phyloP scores from a whole-genome alignment of 371 early-diverging fungal species.

The Zychaea mexicana region DNA sequence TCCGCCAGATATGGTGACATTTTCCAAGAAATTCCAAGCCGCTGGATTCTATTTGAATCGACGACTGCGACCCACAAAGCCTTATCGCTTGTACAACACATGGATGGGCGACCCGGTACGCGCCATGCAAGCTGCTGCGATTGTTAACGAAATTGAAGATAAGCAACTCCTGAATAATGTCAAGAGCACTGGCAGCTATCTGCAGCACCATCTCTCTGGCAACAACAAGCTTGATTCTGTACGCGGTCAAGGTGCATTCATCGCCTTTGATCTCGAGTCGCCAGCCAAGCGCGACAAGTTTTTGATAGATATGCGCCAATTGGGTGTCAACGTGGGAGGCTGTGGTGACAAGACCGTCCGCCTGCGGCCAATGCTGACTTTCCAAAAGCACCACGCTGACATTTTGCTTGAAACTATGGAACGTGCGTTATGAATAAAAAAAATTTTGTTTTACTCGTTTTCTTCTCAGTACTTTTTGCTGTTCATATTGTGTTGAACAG shows the following conservation, averaged over 20 bases:
- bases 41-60: slow-evolving; percentile 69
- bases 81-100: slow-evolving; percentile 75
- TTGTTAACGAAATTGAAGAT: slow-evolving; percentile 59
- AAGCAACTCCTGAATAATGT: slow-evolving; percentile 60
- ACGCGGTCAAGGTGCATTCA: slow-evolving; percentile 70
- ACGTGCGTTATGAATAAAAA: slow-evolving; percentile 10
- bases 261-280: slow-evolving; percentile 71
- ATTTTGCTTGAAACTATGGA: slow-evolving; percentile 66
- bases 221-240: slow-evolving; percentile 35
- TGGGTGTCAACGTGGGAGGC: slow-evolving; percentile 75
- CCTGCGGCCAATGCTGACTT: slow-evolving; percentile 73
- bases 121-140: slow-evolving; percentile 67
- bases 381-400: slow-evolving; percentile 74
- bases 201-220: slow-evolving; percentile 43
- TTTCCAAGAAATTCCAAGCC: slow-evolving; percentile 80
- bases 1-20: slow-evolving; percentile 78
- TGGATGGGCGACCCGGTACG: slow-evolving; percentile 80
- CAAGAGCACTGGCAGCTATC: slow-evolving; percentile 56
- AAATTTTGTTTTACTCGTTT: background rate
- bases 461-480: background rate
- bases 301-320: slow-evolving; percentile 56
- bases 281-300: slow-evolving; percentile 53
- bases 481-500: no score
- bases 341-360: slow-evolving; percentile 69
- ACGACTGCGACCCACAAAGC: slow-evolving; percentile 59